Base-by-base conservation (phyloP, 1,284 basidiomycete species). In the Fomitopsis pinicola region DNA sequence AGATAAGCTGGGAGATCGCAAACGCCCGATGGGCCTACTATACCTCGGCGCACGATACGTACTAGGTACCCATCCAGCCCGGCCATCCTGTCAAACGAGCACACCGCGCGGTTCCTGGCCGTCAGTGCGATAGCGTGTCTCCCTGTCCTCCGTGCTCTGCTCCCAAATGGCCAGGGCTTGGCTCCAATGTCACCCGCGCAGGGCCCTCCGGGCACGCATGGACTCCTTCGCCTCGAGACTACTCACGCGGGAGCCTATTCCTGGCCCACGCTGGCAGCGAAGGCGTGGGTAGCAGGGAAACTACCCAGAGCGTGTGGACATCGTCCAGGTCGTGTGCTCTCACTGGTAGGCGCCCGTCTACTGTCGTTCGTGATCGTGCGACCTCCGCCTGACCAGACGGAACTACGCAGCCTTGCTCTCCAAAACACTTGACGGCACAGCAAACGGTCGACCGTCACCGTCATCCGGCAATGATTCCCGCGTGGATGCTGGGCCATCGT, bases 1-100 rank as follows among this genome's bases (percentile, higher is more conserved):
- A 42, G 58, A 59, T 59, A 59, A 59, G 58, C 58, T 59, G 58
- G 38, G 58, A 59, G 58, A 59, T 59, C 48, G 45, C 45, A 33
- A 30, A 48, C 15, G 30, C 44, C 57, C 57, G 57, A 58, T 58
- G 57, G 28, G 9, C 17, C 26, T 58, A 22, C 56, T 28, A 28
- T 33, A 6, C n/a, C n/a, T 35, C n/a, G 28, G 5, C 50, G 57
- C 46, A 42, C 53, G 57, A 58, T 58, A 45, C 17, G 10, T 5
- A 15, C 52, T 22, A 22, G 22, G 22, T 22, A 22, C 22, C 22
- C 22, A 14, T 8, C 30, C 50, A 53, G 33, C 35, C 30, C 33
- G 35, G 5, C 50, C 50, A 19, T 15, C 35, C 35, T 54, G 52
- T 54, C 52, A 54, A 22, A 26, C 35, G 33, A 54, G 52, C 52